These are phyloP conservation scores for Cinnamomum chago DNA, from an alignment of 164 flowering plant species.

Conservation along the genomic window DNA sequence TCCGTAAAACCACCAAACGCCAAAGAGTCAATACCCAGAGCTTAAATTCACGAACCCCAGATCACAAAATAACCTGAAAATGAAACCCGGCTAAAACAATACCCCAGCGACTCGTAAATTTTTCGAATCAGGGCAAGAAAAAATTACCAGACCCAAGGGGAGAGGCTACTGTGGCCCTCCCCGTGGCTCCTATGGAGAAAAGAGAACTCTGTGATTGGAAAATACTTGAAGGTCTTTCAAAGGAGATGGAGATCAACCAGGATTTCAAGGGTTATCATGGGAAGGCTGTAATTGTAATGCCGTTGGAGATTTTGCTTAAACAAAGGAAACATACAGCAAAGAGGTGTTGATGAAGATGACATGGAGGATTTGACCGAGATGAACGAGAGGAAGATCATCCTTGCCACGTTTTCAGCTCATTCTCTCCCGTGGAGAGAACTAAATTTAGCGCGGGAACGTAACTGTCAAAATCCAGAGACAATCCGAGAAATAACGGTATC, in stretches of 20 bases:
- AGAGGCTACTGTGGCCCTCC: not conserved
- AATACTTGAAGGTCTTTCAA: not conserved
- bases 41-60: too few species aligned
- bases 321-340: not conserved
- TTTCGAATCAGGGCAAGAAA: not conserved
- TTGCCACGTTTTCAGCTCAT: not conserved
- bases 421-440: not conserved
- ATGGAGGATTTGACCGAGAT: not conserved
- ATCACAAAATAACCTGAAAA: not conserved
- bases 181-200: not conserved
- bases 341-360: not conserved
- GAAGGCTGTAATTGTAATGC: not conserved
- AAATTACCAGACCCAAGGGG: not conserved
- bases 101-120: not conserved
- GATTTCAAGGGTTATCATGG: not conserved
- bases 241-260: constrained; percentile 4
- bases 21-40: not conserved
- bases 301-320: constrained; percentile 7
- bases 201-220: not conserved
- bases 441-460: not conserved
- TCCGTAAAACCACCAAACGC: not conserved
- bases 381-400: not conserved
- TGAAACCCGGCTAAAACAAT: not conserved
- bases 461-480: not conserved
- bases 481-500: too few species aligned